Evolutionary conservation across 2,329 filamentous ascomycete species (phyloP), one percentile per base, ranked within the genome.

Genomic region (Pseudofabraea citricarpa): DNA sequence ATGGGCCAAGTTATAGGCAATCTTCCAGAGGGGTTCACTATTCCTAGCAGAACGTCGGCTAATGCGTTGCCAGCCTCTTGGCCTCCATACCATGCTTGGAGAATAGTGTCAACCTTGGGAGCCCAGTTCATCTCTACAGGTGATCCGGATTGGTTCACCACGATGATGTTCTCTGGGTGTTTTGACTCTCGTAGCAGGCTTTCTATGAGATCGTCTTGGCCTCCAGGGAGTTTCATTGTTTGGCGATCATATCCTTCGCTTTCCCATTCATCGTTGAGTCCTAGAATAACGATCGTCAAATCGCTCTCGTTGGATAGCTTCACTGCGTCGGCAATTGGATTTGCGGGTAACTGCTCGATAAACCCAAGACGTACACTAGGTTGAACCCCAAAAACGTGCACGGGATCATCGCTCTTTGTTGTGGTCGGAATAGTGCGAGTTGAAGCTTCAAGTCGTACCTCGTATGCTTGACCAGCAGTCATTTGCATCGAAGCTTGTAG

Each of bases 1-100:
- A 23, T 19, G 19, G 41, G 41, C 29, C 29, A 43, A 13, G 29
- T n/a, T 13, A 36, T 37, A 3, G 41, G 41, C n/a, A 43, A 7
- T 16, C 19, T 36, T n/a, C 41, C 41, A 2, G 24, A 32, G 20
- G 41, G 41, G 18, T 36, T 36, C 12, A 43, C 31, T n/a, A 18
- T 16, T 4, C 41, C 41, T 19, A 36, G 88, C 1, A 94, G 67
- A 1, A 95, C 72, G 52, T 91, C 85, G 1, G 78, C 77, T 3
- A 95, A 70, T 0, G 88, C 85, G 48, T 85, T 83, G n/a, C 79
- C 79, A 21, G 71, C 73, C 53, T 82, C 73, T 50, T 82, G 71
- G 12, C 79, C 78, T 1, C 77, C 75, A 22, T 79, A 64, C 54
- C 74, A 73, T 20, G 29, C 29, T 24, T 43, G 41, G 5, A 43